Base-by-base conservation (phyloP, 371 early-diverging fungal genomes). In the Fennellomyces sp. region DNA sequence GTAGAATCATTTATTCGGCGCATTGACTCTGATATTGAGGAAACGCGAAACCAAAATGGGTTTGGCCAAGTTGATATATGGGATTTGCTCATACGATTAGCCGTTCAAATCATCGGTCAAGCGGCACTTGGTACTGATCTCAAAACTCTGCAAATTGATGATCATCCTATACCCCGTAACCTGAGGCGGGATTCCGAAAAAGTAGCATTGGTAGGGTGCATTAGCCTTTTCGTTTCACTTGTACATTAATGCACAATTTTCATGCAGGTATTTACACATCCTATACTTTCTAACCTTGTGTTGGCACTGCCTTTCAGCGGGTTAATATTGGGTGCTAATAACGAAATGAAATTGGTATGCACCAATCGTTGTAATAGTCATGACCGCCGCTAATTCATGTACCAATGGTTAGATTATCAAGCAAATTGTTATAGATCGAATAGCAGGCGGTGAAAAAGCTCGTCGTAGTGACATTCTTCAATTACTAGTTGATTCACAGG, bases 21-120 rank as follows among this genome's bases (percentile, higher is more conserved):
- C 19, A 53, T 79, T 2, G 55, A 51, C 2, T 41, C 38, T 2
- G 56, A 64, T 0, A 69, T 75, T n/a, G 52, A 28, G 2, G 30
- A 59, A 11, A 39, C 59, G 8, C 26, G 27, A 0, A 13, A 36
- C 3, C 17, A 8, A n/a, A 36, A 49, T 51, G 59, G 59, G 2
- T 59, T 51, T 50, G 59, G 59, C 25, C 27, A 28, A 5, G 47
- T 74, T 8, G 77, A 80, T 29, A 65, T 76, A 6, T 76, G 75
- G 73, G 54, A 29, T 1, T 51, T 76, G 8, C 36, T 70, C 23
- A 71, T 76, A 29, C 56, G 68, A 29, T 65, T 71, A 30, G 71
- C 79, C 2, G 30, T 76, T 27, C 82, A 85, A 65, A 63, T 83
- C 10, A 77, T 82, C 55, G 83, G 51, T 23, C 51, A 59, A 51